Evolutionary conservation across 495 filamentous ascomycete genomes (phyloP).

Genomic region (Podospora appendiculata): DNA sequence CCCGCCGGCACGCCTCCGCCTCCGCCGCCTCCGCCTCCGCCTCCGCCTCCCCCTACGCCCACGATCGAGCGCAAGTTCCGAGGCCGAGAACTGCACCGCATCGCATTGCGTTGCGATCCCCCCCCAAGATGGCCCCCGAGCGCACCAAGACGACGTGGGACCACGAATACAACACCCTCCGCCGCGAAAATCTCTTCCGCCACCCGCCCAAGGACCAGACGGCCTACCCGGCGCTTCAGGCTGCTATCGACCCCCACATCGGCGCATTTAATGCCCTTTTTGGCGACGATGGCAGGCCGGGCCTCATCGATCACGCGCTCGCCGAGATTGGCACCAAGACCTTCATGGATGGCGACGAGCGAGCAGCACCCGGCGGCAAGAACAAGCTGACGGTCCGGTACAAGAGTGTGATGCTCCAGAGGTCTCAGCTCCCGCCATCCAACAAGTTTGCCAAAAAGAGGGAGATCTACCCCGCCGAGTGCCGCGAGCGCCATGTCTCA

Average conservation of each 20-base stretch:
- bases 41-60: not conserved
- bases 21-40: not conserved
- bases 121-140: constrained; percentile 47
- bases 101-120: no score
- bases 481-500: constrained; percentile 84
- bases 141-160: constrained; percentile 62
- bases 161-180: constrained; percentile 69
- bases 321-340: constrained; percentile 85
- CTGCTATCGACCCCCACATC: constrained; percentile 79
- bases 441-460: constrained; percentile 78
- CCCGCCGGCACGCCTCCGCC: not conserved
- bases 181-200: constrained; percentile 78
- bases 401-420: constrained; percentile 70
- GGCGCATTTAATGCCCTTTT: constrained; percentile 96
- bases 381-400: constrained; percentile 69
- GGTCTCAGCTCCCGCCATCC: constrained; percentile 59
- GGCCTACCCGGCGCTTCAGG: constrained; percentile 79
- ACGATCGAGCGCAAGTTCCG: not conserved
- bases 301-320: constrained; percentile 67
- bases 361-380: constrained; percentile 44
- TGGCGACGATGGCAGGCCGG: constrained; percentile 48
- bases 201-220: constrained; percentile 80
- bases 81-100: not conserved
- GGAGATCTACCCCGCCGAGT: constrained; percentile 86
- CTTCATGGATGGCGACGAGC: constrained; percentile 70